Base-by-base conservation (phyloP, 176 grass and related monocot genomes). In the Miscanthus lutarioriparius region DNA sequence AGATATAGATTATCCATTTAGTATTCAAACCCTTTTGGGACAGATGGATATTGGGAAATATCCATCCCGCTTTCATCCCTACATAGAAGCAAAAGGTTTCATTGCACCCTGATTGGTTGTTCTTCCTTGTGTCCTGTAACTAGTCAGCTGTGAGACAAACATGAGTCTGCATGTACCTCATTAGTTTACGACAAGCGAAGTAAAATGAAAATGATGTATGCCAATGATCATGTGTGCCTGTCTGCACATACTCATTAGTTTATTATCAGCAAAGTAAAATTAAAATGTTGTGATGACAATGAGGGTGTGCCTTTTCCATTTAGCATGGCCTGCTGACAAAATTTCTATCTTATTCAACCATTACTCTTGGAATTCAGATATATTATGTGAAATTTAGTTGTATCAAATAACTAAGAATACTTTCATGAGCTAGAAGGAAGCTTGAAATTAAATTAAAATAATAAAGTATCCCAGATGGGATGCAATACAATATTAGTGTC, bases 221-320 rank as follows among this genome's bases (percentile, higher is more conserved):
- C 0, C 53, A 58, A 58, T 58, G 49, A n/a, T n/a, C 53, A 58
- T 58, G 20, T 54, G 51, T 58, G 47, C 47, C 14, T 7, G 5
- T 25, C 38, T 28, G 26, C 17, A 36, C 16, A 35, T 35, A 75
- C 9, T 30, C 14, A 30, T 74, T 74, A 49, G 23, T 19, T 49
- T 35, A 23, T 39, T 41, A 67, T 33, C 75, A 85, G 32, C 41
- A 12, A 66, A 72, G 84, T 70, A 85, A n/a, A 16, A 37, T 80
- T 48, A 23, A n/a, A 49, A 40, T 43, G 3, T 32, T 27, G 26
- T 67, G 35, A 23, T 58, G 61, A 75, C 17, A 75, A 22, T 75
- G 75, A 20, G 19, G 40, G 17, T 81, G 67, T 82, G 38, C 47
- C 6, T 59, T 12, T 61, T 68, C 25, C 4, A 2, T 7, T 5